A percentile compares a stretch with the other conserved stretches of the same genome.
phyloP scores from a whole-genome alignment of 768 basidiomycete species.

The Serendipita sp. region DNA sequence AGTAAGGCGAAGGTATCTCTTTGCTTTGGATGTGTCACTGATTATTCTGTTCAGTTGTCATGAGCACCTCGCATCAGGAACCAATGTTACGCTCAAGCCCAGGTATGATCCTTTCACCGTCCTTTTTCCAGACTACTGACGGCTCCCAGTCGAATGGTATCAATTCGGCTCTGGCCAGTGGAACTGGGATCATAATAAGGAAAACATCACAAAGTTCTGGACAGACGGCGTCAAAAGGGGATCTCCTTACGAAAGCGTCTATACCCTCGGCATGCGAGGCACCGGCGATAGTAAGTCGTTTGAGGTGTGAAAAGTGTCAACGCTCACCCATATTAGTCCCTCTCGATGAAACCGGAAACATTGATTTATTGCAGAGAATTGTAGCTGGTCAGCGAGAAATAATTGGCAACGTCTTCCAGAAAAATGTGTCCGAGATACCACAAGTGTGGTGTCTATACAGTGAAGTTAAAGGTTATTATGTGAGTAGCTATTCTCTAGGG shows the following conservation, averaged over 20 bases:
- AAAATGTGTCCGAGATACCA: conserved; percentile 29
- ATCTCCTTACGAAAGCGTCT: conserved; percentile 42
- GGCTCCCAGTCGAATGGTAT: conserved; percentile 33
- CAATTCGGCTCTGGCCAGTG: conserved; percentile 39
- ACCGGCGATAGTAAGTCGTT: conserved; percentile 20
- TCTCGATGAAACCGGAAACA: conserved; percentile 32
- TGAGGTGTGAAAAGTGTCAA: background rate
- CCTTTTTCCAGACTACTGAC: background rate
- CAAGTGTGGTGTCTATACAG: conserved; percentile 48
- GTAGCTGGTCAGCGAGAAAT: conserved; percentile 47
- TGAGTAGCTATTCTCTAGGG: background rate
- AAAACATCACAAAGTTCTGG: conserved; percentile 46
- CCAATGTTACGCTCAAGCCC: conserved; percentile 61
- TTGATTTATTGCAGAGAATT: conserved; percentile 36
- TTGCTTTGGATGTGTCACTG: too few relatives aligned
- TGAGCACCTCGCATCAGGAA: conserved; percentile 62
- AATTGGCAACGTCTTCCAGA: conserved; percentile 33
- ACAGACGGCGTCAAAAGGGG: conserved; percentile 40
- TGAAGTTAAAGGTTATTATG: conserved; percentile 51
- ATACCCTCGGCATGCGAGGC: conserved; percentile 57
- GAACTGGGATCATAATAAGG: conserved; percentile 42
- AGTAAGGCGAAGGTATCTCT: conserved; percentile 6
- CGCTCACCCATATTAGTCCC: conserved; percentile 23
- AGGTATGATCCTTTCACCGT: background rate
- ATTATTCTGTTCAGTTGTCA: conserved; percentile 24